phyloP scores from a whole-genome alignment of 2,329 filamentous ascomycete genomes.

The Botryosphaeria dothidea region DNA sequence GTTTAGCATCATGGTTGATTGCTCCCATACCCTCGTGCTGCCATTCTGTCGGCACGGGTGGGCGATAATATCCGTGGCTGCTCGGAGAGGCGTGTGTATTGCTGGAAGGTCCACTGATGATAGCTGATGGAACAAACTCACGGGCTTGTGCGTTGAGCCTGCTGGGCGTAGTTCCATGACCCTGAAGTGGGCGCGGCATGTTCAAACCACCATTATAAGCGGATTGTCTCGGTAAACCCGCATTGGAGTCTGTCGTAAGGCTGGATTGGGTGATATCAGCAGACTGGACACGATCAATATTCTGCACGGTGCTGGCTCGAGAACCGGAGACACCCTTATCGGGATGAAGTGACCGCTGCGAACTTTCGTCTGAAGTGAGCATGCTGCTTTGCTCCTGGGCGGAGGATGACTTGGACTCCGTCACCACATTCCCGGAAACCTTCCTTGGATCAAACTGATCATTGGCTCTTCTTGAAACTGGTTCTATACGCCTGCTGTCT shows the following conservation, averaged over 20 bases:
- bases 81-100: background rate
- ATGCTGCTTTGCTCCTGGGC: background rate
- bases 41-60: slow-evolving; percentile 4
- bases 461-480: too few relatives aligned
- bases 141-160: slow-evolving; percentile 12
- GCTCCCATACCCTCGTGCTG: background rate
- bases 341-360: background rate
- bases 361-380: background rate
- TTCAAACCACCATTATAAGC: background rate
- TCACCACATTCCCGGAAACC: background rate
- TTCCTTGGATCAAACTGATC: too few relatives aligned
- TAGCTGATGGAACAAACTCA: slow-evolving; percentile 10
- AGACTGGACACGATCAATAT: background rate
- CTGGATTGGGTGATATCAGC: background rate
- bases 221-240: too few relatives aligned
- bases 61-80: background rate
- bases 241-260: background rate
- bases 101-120: background rate
- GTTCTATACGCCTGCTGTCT: too few relatives aligned
- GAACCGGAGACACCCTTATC: background rate
- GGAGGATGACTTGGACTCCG: background rate
- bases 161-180: background rate
- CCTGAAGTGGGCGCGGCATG: background rate
- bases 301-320: background rate
- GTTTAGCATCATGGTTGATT: background rate